phyloP scores from a whole-genome alignment of 2,329 filamentous ascomycete genomes.

The Alternaria triticimaculans region DNA sequence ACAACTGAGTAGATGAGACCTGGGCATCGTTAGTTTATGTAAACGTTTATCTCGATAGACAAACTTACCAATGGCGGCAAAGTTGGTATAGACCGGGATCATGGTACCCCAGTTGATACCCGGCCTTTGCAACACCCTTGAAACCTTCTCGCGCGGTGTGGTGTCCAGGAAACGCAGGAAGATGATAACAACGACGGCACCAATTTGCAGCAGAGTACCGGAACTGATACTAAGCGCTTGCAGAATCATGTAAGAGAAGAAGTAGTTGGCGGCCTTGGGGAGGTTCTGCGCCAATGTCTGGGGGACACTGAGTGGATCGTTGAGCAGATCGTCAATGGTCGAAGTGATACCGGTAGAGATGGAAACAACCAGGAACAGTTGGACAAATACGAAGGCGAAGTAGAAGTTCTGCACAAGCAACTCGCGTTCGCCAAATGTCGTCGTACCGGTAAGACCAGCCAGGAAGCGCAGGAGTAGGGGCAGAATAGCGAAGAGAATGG shows the following conservation, averaged over 20 bases:
- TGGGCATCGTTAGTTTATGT: slow-evolving; percentile 27
- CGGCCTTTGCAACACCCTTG: slow-evolving; percentile 77
- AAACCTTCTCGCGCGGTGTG: slow-evolving; percentile 83
- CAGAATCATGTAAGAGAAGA: slow-evolving; percentile 98
- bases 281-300: slow-evolving; percentile 77
- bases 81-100: slow-evolving; percentile 96
- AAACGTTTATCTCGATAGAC: not conserved
- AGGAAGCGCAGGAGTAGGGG: slow-evolving; percentile 80
- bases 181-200: slow-evolving; percentile 78
- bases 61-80: slow-evolving; percentile 79
- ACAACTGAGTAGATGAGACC: slow-evolving; percentile 85
- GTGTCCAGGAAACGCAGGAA: slow-evolving; percentile 81
- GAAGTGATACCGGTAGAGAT: slow-evolving; percentile 78
- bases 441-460: slow-evolving; percentile 75
- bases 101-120: slow-evolving; percentile 88
- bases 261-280: slow-evolving; percentile 90
- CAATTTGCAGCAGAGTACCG: slow-evolving; percentile 83
- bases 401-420: slow-evolving; percentile 91
- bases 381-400: slow-evolving; percentile 92
- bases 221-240: slow-evolving; percentile 92
- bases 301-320: slow-evolving; percentile 72
- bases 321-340: slow-evolving; percentile 67
- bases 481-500: slow-evolving; percentile 78
- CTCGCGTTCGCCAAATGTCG: slow-evolving; percentile 79
- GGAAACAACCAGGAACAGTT: slow-evolving; percentile 92